Evolutionary conservation across 2,329 filamentous ascomycete species (phyloP), one percentile per base, ranked within the genome.

Genomic region (Epichloe gansuensis): DNA sequence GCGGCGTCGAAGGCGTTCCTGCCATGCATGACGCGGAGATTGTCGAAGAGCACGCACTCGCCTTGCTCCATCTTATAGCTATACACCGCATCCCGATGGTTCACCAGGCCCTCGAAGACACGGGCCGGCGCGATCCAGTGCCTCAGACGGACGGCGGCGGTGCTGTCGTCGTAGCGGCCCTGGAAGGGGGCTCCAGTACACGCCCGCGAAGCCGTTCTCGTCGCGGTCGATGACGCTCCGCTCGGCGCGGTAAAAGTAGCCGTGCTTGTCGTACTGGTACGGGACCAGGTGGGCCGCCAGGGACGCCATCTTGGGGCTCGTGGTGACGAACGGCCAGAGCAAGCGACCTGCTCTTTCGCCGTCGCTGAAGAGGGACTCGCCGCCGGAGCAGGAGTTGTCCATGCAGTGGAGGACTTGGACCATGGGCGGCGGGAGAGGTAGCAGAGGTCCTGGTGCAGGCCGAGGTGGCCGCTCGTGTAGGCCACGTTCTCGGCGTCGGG

Each of bases 21-120:
- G 0, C 90, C 91, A 71, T 97, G 93, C 63, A 95, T 68, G n/a
- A 95, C 75, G 17, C 91, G 77, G 54, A 82, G 71, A 64, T 97
- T 97, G 65, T 95, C 85, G 64, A 98, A 97, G n/a, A 98, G 76
- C 12, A 91, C 90, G 64, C 89, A 95, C 62, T 95, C 87, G 3
- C 91, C 93, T 4, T 86, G 82, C 51, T 81, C 72, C 67, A 96
- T 73, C 67, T 85, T 85, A 54, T 85, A 75, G 71, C 91, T 77
- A 62, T 84, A 85, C 51, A 89, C 68, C 55, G 79, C 79, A 4
- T 71, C 63, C 0, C 75, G 69, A 1, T 72, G 63, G 57, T 88
- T 82, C 25, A 93, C 68, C 0, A 78, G 58, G 0, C 64, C 54
- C 48, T 82, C 75, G 60, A 95, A 89, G 2, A 65, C 62, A 37